Base-by-base conservation (phyloP, 1,284 basidiomycete genomes). In the Flammula alnicola region DNA sequence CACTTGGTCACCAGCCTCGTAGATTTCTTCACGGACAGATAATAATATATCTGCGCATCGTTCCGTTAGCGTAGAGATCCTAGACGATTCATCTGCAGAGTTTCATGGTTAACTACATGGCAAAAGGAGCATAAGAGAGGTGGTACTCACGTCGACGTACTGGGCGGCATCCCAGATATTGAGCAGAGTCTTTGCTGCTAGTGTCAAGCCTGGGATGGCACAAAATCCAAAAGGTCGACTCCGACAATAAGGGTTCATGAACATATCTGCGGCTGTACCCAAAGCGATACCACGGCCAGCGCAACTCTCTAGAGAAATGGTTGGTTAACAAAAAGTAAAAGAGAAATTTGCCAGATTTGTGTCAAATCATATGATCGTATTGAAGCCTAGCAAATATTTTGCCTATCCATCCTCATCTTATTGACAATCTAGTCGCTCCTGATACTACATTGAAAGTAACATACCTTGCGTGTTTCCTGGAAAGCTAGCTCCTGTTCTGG, bases 161-260 rank as follows among this genome's bases (percentile, higher is more conserved):
- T 83, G 73, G 17, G 83, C 67, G 0, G 81, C 71, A 45, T 84
- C 78, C 86, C 86, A 88, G 16, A 88, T 83, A 11, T 66, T 65
- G 14, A 87, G 54, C 26, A 88, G 60, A 4, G 75, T 75, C 30
- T 65, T 70, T 0, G 81, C 84, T 0, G 78, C 80, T 14, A 73
- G 65, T 4, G 72, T 68, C 1, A 88, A 68, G 0, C 83, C 84
- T 0, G 78, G 76, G 17, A 87, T 9, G 86, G 84, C 0, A 70
- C 79, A 23, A 83, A 69, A 7, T 76, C 68, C n/a, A 85, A 67
- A 8, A 82, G 52, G 9, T 84, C 80, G 3, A 71, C 68, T 23
- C 75, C 70, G 3, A 75, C 44, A 22, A 66, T 59, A 5, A 85
- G 71, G 0, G 70, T 64, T 84, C 80, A 51, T 81, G 81, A 0